Base-by-base conservation (phyloP, 2,329 filamentous ascomycete species). In the Gaeumannomyces sp. region DNA sequence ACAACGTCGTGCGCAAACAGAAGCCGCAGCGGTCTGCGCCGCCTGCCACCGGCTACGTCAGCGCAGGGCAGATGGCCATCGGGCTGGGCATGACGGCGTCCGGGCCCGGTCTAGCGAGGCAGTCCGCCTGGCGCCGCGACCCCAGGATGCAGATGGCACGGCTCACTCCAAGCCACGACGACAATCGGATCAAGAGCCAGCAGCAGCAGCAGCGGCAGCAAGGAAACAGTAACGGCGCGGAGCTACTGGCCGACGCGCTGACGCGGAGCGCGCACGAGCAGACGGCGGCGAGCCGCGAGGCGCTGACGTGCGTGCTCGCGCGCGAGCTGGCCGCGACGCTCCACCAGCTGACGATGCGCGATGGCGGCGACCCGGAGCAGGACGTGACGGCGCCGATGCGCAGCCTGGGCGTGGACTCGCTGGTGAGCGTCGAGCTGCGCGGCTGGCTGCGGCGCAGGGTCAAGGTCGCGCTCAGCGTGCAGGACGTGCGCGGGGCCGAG, bases 361-460 rank as follows among this genome's bases (percentile, higher is more conserved):
- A 68, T 2, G 13, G 66, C 11, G 29, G n/a, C 35, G 61, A 64
- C 14, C 63, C 61, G 22, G 67, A 69, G 19, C 3, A 68, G 4
- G 60, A 68, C n/a, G n/a, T 38, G 22, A 28, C 25, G 7, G 63
- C 50, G 33, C 35, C 64, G 8, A 35, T 73, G 59, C 60, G 60
- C 2, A 64, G 68, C 11, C 28, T 74, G 0, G 73, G 74, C 1
- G 31, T 75, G 14, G 74, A 76, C 63, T 70, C 68, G 1, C 57
- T 76, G 22, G 66, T 73, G 5, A 70, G 66, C 0, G 69, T 74
- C 38, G 73, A 75, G 66, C 59, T 75, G 61, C 64, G 71, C 1
- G 65, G 56, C 11, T 74, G 73, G 73, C 71, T 68, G 68, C 70
- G 66, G 50, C 66, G 68, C 64, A 66, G 62, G 16, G 69, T 74